Percentiles rank a stretch among this genome's conserved stretches.
These are phyloP conservation scores for Ophiostoma angusticollis DNA, from an alignment of 2,329 filamentous ascomycete species.

Conservation along the genomic window DNA sequence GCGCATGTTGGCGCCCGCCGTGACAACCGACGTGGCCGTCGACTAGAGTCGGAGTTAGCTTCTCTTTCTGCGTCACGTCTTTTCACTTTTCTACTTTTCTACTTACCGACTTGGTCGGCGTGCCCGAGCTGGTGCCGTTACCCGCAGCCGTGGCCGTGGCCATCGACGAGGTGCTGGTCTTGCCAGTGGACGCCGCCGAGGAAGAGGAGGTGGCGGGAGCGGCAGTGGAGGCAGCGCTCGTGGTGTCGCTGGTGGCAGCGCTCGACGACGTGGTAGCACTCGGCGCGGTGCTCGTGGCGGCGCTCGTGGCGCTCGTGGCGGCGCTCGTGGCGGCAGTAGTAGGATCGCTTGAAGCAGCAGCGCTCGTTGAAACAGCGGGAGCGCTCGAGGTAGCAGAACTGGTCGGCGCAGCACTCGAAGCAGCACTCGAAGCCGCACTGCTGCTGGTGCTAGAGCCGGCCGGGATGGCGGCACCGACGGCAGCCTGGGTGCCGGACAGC, in stretches of 20 bases:
- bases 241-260: neutral
- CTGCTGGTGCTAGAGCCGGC: conserved; percentile 2
- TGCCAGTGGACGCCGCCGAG: neutral
- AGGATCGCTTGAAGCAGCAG: neutral
- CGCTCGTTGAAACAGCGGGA: neutral
- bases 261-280: no score
- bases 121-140: neutral
- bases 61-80: no score
- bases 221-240: neutral
- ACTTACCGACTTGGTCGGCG: no score
- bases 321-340: no score
- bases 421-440: no score
- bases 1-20: conserved; percentile 10
- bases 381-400: conserved; percentile 5
- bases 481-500: conserved; percentile 12
- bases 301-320: neutral
- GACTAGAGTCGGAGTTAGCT: no score
- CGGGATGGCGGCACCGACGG: conserved; percentile 12
- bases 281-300: no score
- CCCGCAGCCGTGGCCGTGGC: neutral
- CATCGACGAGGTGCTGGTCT: neutral
- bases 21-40: conserved; percentile 7
- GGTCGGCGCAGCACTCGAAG: no score
- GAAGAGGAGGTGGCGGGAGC: neutral
- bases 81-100: no score